Conservation (phyloP, 2,329 filamentous ascomycete species). For the Aureobasidium mangrovei region DNA sequence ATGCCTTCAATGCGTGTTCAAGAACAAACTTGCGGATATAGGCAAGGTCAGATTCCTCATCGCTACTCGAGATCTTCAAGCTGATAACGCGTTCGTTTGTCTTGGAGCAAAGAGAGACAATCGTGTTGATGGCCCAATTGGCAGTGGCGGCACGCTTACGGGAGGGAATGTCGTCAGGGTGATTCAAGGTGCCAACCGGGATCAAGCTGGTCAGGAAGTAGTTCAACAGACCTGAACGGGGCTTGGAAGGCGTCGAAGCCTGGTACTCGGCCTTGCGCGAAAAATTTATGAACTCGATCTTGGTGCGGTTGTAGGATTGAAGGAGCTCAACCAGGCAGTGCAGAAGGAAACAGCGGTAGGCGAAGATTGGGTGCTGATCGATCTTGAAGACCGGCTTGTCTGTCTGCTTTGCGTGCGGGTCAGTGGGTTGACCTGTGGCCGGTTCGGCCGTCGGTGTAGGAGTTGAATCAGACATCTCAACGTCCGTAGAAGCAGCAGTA, state of each 20-base stretch:
- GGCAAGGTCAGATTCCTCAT: conserved; percentile 73
- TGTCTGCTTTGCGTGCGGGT: conserved; percentile 42
- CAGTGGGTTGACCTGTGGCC: conserved; percentile 24
- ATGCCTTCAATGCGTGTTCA: conserved; percentile 84
- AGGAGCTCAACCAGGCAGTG: conserved; percentile 87
- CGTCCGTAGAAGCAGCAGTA: conserved; percentile 34
- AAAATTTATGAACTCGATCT: conserved; percentile 99
- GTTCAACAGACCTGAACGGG: conserved; percentile 83
- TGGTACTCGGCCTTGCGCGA: conserved; percentile 82
- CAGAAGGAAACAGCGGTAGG: conserved; percentile 91
- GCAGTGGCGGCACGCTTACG: conserved; percentile 86
- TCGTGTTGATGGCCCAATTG: conserved; percentile 71
- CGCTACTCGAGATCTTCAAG: conserved; percentile 35
- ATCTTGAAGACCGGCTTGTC: conserved; percentile 74
- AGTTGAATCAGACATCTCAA: conserved; percentile 39
- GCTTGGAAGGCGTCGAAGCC: conserved; percentile 83
- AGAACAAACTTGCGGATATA: conserved; percentile 94
- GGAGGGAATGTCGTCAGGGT: conserved; percentile 63
- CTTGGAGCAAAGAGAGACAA: conserved; percentile 80
- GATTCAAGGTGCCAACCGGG: conserved; percentile 55
- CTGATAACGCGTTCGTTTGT: conserved; percentile 67
- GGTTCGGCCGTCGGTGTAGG: conserved; percentile 25
- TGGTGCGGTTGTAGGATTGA: conserved; percentile 84
- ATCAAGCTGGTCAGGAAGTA: conserved; percentile 80
- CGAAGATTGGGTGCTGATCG: conserved; percentile 89